Base-by-base conservation (phyloP, 129 eudicot genomes). In the Heracleum sosnowskyi region DNA sequence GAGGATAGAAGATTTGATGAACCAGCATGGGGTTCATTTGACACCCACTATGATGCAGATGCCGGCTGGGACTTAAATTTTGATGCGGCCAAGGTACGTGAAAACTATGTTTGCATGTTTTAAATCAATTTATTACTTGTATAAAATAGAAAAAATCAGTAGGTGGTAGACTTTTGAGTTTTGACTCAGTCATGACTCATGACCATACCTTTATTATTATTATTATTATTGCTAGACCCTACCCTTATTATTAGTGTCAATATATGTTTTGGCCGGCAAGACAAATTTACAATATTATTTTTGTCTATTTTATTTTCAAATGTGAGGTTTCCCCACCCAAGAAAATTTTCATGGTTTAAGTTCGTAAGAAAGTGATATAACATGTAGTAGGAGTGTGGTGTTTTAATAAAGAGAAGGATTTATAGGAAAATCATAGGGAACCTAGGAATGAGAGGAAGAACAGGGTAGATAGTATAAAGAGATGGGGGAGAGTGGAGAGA, bases 1-100 rank as follows among this genome's bases (percentile, higher is more conserved):
- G 91, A 86, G 84, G 88, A 80, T 55, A 90, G 79, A 79, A 77
- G 84, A 57, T 91, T 85, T 73, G 87, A 86, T 83, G 93, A 86
- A 79, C 82, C 89, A 78, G 76, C 70, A 70, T 82, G 88, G 88
- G 90, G 93, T 77, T 69, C 86, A 77, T 89, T 88, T 79, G 98
- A 89, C 82, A 81, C 82, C 63, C 84, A 82, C 69, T 87, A 83
- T 66, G 93, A 91, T 77, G 34, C 89, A 45, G 91, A 89, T 75
- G 82, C 91, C 7, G 82, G 84, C 34, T 91, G 90, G 98, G 96
- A 85, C 78, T 74, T 78, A 47, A 82, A 70, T 78, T 71, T 89
- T 78, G 78, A 78, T 74, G 51, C 78, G 26, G 69, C 80, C 2
- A 84, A 81, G 94, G 93, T 91, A 82, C 69, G 53, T 75, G 15